Percentiles rank a stretch among this genome's conserved stretches.
These are phyloP conservation scores for Exophiala oligosperma DNA, from an alignment of 2,329 filamentous ascomycete genomes.

Conservation along the genomic window DNA sequence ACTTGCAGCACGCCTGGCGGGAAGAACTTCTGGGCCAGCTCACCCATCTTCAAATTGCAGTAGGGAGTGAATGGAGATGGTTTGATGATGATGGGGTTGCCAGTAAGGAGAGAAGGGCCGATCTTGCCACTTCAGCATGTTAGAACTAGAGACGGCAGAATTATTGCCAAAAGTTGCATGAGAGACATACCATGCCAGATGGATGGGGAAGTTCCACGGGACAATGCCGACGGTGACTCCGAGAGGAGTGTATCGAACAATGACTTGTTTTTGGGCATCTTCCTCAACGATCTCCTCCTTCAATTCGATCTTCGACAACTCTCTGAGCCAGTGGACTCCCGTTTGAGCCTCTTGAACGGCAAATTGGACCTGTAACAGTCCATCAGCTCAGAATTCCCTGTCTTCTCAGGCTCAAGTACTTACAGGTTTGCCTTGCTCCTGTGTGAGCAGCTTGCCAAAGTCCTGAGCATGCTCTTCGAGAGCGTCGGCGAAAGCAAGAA, in stretches of 20 bases:
- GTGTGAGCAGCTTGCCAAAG: slow-evolving; percentile 41
- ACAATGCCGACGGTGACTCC: slow-evolving; percentile 55
- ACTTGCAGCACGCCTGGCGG: slow-evolving; percentile 64
- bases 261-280: slow-evolving; percentile 26
- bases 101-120: slow-evolving; percentile 50
- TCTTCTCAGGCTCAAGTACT: not conserved
- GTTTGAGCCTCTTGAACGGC: slow-evolving; percentile 21
- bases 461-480: slow-evolving; percentile 38
- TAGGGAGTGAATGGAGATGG: slow-evolving; percentile 58
- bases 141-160: too few species aligned
- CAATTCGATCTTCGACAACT: slow-evolving; percentile 21
- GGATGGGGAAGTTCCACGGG: slow-evolving; percentile 58
- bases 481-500: slow-evolving; percentile 36
- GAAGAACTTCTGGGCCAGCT: slow-evolving; percentile 59
- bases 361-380: slow-evolving; percentile 21
- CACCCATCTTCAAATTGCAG: slow-evolving; percentile 56
- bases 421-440: slow-evolving; percentile 45
- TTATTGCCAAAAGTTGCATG: too few species aligned
- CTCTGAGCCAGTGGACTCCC: slow-evolving; percentile 24
- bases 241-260: slow-evolving; percentile 39
- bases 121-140: slow-evolving; percentile 45
- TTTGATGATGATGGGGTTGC: slow-evolving; percentile 58
- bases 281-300: slow-evolving; percentile 26
- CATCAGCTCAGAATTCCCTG: not conserved
- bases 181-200: slow-evolving; percentile 36